These are phyloP conservation scores for Venturiaceae sp. DNA, from an alignment of 2,329 filamentous ascomycete genomes.

Conservation along the genomic window DNA sequence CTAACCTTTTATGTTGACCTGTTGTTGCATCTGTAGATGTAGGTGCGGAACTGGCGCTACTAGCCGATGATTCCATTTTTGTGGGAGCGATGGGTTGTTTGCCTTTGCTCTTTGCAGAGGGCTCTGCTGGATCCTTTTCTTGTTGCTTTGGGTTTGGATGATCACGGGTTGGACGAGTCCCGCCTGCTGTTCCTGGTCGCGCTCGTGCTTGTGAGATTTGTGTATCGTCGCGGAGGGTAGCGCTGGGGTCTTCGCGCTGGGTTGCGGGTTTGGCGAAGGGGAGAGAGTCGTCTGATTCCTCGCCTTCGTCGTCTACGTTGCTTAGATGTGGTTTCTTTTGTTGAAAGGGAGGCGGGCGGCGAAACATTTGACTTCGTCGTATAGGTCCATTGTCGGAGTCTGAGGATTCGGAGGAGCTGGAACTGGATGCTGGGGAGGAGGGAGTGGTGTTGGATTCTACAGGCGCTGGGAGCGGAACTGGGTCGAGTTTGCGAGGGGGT, in stretches of 20 bases:
- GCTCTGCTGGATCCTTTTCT: neutral
- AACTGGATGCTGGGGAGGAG: slow-evolving; percentile 13
- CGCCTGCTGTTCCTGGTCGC: neutral
- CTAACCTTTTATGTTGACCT: slow-evolving; percentile 12
- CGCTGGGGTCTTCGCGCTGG: slow-evolving; percentile 6
- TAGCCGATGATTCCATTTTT: slow-evolving; percentile 8
- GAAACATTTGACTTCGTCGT: slow-evolving; percentile 34
- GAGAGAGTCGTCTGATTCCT: slow-evolving; percentile 36
- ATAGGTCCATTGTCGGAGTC: slow-evolving; percentile 24
- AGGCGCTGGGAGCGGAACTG: neutral
- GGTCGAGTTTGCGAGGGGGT: slow-evolving; percentile 12
- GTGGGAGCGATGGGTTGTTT: neutral
- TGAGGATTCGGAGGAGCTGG: slow-evolving; percentile 17
- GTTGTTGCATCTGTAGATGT: neutral
- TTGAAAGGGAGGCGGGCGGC: slow-evolving; percentile 25
- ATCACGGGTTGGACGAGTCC: neutral
- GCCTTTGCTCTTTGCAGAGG: slow-evolving; percentile 3
- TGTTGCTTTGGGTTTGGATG: neutral
- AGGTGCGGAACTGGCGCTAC: slow-evolving; percentile 6
- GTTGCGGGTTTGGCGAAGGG: slow-evolving; percentile 28
- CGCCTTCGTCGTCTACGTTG: slow-evolving; percentile 21
- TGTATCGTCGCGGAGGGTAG: slow-evolving; percentile 4
- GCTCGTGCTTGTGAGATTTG: neutral
- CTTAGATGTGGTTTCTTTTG: slow-evolving; percentile 17
- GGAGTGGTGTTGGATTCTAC: slow-evolving; percentile 3